Conservation (phyloP, 768 basidiomycete genomes). For the Pleurotus giganteus region DNA sequence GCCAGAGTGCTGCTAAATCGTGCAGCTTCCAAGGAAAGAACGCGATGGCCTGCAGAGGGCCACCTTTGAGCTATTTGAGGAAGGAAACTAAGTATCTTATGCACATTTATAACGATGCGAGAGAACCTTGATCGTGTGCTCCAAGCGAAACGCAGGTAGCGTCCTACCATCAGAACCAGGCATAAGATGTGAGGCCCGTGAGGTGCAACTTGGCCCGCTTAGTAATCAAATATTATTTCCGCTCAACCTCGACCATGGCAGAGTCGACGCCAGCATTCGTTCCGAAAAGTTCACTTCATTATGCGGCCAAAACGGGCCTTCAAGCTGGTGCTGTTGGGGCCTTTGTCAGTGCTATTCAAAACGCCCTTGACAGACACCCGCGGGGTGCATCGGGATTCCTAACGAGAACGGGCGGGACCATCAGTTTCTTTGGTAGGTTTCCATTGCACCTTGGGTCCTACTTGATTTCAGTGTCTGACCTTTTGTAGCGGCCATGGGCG, state of each 20-base stretch:
- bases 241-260: conserved; percentile 24
- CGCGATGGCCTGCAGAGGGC: conserved; percentile 38
- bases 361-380: conserved; percentile 74
- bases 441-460: not conserved
- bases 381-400: conserved; percentile 83
- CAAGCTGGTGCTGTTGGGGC: conserved; percentile 66
- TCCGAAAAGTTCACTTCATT: conserved; percentile 52
- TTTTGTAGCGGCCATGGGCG: conserved; percentile 79
- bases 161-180: not conserved
- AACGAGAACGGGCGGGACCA: conserved; percentile 84
- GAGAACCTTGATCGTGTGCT: not conserved
- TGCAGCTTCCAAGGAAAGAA: conserved; percentile 46
- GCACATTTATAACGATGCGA: not conserved
- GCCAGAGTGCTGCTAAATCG: conserved; percentile 39
- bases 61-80: conserved; percentile 25
- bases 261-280: conserved; percentile 32
- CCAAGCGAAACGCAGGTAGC: not conserved
- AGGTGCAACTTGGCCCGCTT: not conserved
- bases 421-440: conserved; percentile 84
- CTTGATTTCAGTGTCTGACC: not conserved
- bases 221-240: not conserved
- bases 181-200: not conserved
- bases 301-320: conserved; percentile 57
- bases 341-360: conserved; percentile 70
- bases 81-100: conserved; percentile 10